phyloP scores from a whole-genome alignment of 495 filamentous ascomycete genomes.

The Aspergillus panamensis region DNA sequence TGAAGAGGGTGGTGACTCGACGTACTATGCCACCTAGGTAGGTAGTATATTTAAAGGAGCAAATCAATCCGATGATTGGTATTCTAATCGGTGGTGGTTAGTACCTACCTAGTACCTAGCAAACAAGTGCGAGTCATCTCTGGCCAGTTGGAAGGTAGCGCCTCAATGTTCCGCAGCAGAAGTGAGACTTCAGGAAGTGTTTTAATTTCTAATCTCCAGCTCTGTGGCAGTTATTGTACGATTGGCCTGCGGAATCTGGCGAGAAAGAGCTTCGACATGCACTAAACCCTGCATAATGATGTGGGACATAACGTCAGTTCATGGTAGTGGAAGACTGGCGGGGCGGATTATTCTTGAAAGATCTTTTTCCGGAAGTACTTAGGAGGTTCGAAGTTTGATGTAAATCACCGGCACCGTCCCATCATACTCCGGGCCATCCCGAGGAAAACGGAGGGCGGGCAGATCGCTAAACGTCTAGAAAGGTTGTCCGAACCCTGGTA shows the following conservation, averaged over 20 bases:
- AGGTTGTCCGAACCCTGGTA: background rate
- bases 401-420: background rate
- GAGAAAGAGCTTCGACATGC: background rate
- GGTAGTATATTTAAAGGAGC: no score
- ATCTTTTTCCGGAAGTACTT: no score
- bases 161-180: no score
- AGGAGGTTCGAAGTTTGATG: no score
- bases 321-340: slow-evolving; percentile 3
- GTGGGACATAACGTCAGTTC: slow-evolving; percentile 14
- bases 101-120: no score
- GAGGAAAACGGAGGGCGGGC: background rate
- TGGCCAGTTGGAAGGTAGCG: no score
- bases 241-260: background rate
- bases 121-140: no score
- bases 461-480: background rate
- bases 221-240: background rate
- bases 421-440: background rate
- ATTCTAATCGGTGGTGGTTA: no score
- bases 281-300: slow-evolving; percentile 16
- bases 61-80: no score
- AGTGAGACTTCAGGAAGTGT: no score
- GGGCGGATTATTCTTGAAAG: background rate
- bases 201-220: background rate
- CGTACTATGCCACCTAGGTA: no score
- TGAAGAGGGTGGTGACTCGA: background rate